Base-by-base conservation (phyloP, 2,329 filamentous ascomycete genomes). In the Exophiala sp. region DNA sequence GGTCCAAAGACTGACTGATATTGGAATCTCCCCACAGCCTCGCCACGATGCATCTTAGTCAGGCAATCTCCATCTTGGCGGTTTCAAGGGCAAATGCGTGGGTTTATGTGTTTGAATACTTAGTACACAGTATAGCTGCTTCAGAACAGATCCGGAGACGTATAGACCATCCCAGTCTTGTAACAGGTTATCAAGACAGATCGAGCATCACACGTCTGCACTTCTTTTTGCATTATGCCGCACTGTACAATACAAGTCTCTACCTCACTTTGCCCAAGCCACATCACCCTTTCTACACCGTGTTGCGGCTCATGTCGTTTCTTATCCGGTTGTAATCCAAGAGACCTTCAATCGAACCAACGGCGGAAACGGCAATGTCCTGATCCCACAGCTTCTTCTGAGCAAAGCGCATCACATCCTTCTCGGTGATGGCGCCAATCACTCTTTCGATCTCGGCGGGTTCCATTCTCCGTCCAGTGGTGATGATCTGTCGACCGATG, bases 401-500 rank as follows among this genome's bases (percentile, higher is more conserved):
- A 65, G 91, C 91, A 68, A 97, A 98, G 65, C 86, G 82, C 87
- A 96, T 96, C 59, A 98, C 88, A 65, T 97, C 88, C 79, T 94
- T 94, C 73, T 90, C 89, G 59, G 88, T 88, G 67, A 98, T 91
- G 63, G 75, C 78, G 66, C 90, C 85, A 63, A 98, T 88, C 61
- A 85, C 82, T 64, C 88, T 83, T 82, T 98, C 93, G 60, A 98
- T 91, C 79, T 98, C 93, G 70, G 86, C 85, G 53, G 93, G 88
- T 68, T 77, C 83, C 81, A 94, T 85, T 60, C 91, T 85, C 65
- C 90, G 86, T 68, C 93, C 93, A 52, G 93, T 97, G 66, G 90
- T 97, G 76, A 98, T 83, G 73, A 98, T 89, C 76, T 98, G 93
- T 72, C 93, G 88, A 66, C 93, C 93, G 70, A 98, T 95, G 70